Evolutionary conservation across 208 protist species (phyloP).

Genomic region (Herpetomonas samuelpessoai): DNA sequence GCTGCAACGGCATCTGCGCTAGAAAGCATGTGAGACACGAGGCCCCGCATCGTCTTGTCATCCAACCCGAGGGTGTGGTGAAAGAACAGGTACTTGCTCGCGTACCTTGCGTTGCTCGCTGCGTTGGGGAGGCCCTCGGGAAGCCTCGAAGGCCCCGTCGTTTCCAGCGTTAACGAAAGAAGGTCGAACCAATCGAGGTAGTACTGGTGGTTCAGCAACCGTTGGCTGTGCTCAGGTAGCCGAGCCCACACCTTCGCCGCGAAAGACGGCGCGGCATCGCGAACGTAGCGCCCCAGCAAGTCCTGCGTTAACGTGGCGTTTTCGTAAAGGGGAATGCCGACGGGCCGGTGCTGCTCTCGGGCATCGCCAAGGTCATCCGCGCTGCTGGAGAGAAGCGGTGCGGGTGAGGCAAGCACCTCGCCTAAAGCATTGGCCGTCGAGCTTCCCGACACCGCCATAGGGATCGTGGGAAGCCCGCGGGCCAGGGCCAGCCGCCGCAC

Average conservation of each 20-base stretch:
- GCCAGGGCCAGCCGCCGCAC: constrained; percentile 75
- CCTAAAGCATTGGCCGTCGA: constrained; percentile 16
- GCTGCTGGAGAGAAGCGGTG: not conserved
- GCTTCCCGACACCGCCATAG: constrained; percentile 1
- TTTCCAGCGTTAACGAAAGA: constrained; percentile 62
- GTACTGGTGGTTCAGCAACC: constrained; percentile 44
- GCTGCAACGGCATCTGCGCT: not conserved
- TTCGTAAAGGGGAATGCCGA: constrained; percentile 39
- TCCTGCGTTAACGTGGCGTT: constrained; percentile 32
- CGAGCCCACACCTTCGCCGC: constrained; percentile 70
- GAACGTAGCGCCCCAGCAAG: constrained; percentile 49
- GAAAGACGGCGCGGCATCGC: constrained; percentile 65
- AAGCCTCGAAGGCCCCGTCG: constrained; percentile 36
- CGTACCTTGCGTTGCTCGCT: constrained; percentile 56
- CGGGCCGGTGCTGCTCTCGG: not conserved
- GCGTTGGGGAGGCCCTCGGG: constrained; percentile 68
- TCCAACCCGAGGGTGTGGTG: constrained; percentile 64
- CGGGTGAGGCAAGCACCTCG: constrained; percentile 5
- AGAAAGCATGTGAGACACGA: constrained; percentile 23
- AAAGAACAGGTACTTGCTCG: constrained; percentile 79
- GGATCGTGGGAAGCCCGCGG: constrained; percentile 38
- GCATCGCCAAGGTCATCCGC: not conserved
- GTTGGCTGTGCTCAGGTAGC: constrained; percentile 68
- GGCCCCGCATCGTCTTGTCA: constrained; percentile 25
- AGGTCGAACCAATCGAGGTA: constrained; percentile 82